Percentiles rank a stretch among this genome's conserved stretches.
Conservation (phyloP, 306 rosid species). For the Vigna hirtella region DNA sequence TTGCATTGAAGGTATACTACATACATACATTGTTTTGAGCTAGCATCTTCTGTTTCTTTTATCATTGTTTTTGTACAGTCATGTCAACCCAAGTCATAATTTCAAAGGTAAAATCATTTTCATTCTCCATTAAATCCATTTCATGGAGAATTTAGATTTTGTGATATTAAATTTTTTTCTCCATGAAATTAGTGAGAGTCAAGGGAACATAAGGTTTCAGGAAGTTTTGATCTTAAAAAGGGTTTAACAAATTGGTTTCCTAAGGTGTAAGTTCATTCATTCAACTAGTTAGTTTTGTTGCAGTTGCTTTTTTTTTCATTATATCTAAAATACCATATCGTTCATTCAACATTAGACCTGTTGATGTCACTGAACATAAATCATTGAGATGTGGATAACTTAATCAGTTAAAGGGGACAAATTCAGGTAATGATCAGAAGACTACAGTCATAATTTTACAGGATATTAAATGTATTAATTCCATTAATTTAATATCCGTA, state of each 20-base stretch:
- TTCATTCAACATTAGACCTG: background rate
- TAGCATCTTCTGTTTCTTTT: slow-evolving; percentile 20
- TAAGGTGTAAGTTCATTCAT: slow-evolving; percentile 5
- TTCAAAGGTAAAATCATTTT: slow-evolving; percentile 22
- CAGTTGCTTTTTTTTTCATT: background rate
- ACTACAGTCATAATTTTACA: background rate
- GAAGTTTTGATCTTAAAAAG: slow-evolving; percentile 13
- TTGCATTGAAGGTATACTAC: slow-evolving; percentile 85
- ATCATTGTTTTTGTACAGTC: background rate
- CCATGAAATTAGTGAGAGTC: slow-evolving; percentile 1
- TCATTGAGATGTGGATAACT: background rate
- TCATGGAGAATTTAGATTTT: slow-evolving; percentile 1
- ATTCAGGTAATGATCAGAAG: slow-evolving; percentile 17
- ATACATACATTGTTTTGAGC: slow-evolving; percentile 21
- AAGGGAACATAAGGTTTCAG: slow-evolving; percentile 3
- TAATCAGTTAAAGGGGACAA: background rate
- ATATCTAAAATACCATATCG: background rate
- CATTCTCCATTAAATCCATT: slow-evolving; percentile 14
- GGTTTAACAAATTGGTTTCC: slow-evolving; percentile 1
- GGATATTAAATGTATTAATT: too few relatives aligned
- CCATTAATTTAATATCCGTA: too few relatives aligned
- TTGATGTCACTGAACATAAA: slow-evolving; percentile 15
- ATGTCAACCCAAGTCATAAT: slow-evolving; percentile 12
- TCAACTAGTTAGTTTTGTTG: background rate
- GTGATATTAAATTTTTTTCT: background rate